A percentile compares a stretch with the other conserved stretches of the same genome.
Evolutionary conservation across 257 asterid species (phyloP).

Genomic region (Nicotiana tomentosiformis): DNA sequence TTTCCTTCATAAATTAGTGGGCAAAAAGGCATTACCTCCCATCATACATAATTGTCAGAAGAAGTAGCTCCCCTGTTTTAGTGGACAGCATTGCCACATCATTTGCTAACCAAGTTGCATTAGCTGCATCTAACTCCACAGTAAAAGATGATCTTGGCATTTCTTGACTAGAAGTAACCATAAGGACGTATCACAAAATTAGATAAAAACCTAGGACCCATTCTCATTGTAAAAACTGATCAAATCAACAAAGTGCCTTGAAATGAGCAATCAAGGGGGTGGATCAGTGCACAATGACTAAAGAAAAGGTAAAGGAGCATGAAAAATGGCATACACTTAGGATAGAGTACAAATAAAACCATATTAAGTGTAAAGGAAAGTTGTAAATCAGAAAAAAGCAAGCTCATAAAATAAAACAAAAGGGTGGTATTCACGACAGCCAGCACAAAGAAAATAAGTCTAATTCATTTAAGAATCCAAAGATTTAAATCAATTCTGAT

Average conservation of each 20-base stretch:
- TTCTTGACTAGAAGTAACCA: conserved; percentile 58
- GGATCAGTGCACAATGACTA: neutral
- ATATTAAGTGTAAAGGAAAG: neutral
- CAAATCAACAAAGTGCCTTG: neutral
- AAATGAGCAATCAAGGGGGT: neutral
- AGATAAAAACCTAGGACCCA: neutral
- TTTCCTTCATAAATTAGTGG: neutral
- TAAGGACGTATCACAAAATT: neutral
- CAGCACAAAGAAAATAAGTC: neutral
- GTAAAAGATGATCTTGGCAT: conserved; percentile 69
- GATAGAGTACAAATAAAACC: neutral
- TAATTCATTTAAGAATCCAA: neutral
- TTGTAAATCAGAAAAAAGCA: neutral
- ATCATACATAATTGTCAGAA: conserved; percentile 81
- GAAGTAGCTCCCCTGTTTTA: conserved; percentile 89
- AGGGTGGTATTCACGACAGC: neutral
- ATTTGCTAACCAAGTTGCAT: conserved; percentile 86
- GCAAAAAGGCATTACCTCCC: conserved; percentile 63
- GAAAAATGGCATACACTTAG: conserved; percentile 4
- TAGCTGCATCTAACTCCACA: conserved; percentile 89
- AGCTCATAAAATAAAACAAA: neutral
- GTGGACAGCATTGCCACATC: conserved; percentile 93
- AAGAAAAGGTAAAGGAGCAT: neutral
- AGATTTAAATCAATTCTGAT: neutral
- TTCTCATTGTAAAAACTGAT: neutral